phyloP scores from a whole-genome alignment of 2,329 filamentous ascomycete species.

The Pestalotiopsis sp. region DNA sequence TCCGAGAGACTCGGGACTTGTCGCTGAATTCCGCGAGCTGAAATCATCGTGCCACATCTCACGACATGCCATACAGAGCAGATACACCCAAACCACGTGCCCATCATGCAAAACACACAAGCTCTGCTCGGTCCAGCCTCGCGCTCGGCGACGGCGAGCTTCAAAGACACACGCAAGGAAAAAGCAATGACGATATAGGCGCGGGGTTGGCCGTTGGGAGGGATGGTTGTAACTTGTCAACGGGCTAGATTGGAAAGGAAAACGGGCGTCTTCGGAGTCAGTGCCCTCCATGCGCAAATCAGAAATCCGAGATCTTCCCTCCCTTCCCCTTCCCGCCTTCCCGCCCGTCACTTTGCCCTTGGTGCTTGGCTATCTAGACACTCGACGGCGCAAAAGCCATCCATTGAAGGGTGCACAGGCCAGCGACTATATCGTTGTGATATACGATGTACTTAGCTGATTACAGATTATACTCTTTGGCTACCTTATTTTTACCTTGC shows the following conservation, averaged over 20 bases:
- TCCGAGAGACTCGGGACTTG: not conserved
- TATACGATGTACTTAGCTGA: too few relatives aligned
- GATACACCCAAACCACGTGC: not conserved
- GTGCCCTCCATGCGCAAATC: not conserved
- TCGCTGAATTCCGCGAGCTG: not conserved
- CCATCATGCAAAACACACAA: not conserved
- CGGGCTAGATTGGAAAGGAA: not conserved
- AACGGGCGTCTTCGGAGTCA: constrained; percentile 8
- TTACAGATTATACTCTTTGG: too few relatives aligned
- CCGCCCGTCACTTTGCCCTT: not conserved
- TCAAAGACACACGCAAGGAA: not conserved
- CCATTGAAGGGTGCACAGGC: too few relatives aligned
- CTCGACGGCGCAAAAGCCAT: not conserved
- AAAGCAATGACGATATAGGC: constrained; percentile 6
- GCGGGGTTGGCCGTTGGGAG: constrained; percentile 2
- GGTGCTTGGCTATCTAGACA: not conserved
- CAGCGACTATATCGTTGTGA: too few relatives aligned
- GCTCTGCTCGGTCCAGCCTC: not conserved
- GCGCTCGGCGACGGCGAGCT: not conserved
- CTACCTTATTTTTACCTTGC: too few relatives aligned
- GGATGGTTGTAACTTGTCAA: not conserved
- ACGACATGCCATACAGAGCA: too few relatives aligned
- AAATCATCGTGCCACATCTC: not conserved
- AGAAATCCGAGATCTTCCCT: constrained; percentile 2
- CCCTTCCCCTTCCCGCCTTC: not conserved